These are phyloP conservation scores for Oryza australiensis DNA, from an alignment of 176 grass and related monocot genomes.

Conservation along the genomic window DNA sequence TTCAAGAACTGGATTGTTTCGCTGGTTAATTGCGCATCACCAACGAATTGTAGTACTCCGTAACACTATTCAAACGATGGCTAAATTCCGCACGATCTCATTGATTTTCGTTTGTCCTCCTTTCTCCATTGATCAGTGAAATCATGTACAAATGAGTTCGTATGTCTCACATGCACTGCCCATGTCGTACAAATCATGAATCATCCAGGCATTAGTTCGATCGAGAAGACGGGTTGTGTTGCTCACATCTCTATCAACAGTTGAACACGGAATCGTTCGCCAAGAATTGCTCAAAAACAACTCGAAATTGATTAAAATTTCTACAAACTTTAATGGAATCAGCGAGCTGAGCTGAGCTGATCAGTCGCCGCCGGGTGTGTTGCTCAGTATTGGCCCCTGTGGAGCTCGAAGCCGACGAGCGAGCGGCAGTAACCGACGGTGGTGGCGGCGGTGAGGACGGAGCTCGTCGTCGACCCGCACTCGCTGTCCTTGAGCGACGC, in stretches of 20 bases:
- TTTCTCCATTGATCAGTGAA: neutral
- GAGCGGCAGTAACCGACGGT: constrained; percentile 42
- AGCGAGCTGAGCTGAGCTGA: too few relatives aligned
- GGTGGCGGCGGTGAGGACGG: constrained; percentile 55
- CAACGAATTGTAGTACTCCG: too few relatives aligned
- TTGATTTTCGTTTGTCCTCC: neutral
- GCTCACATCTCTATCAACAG: neutral
- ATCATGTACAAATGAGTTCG: neutral
- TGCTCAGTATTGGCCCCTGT: constrained; percentile 34
- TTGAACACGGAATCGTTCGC: neutral
- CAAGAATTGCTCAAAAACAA: neutral
- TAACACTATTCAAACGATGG: neutral
- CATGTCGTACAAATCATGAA: neutral
- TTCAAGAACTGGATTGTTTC: neutral
- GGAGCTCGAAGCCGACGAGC: constrained; percentile 34
- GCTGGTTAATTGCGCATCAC: neutral
- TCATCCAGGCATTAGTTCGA: neutral
- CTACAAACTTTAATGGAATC: neutral
- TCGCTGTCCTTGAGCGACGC: constrained; percentile 79
- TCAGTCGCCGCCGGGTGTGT: too few relatives aligned
- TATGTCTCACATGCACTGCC: too few relatives aligned
- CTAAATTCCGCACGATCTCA: neutral
- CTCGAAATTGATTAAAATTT: neutral
- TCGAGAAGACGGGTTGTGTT: neutral
- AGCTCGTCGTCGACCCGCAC: constrained; percentile 72